Evolutionary conservation across 2,329 filamentous ascomycete genomes (phyloP), one percentile per base, ranked within the genome.

Genomic region (Clarireedia hainanense): DNA sequence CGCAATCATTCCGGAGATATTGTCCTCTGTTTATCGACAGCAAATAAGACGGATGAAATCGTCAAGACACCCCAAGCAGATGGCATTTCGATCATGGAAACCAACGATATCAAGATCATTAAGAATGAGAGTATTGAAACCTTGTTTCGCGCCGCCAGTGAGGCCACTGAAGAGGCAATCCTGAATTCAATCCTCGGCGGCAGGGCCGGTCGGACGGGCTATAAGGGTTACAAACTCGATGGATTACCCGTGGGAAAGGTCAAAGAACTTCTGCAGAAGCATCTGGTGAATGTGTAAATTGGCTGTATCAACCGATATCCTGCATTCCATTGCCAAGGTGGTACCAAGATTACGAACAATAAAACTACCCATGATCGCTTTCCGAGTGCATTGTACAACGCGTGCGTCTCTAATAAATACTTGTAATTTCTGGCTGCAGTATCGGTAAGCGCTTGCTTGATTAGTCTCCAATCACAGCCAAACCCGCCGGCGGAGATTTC

Each of bases 11-110:
- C 81, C 0, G 84, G 84, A 0, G 84, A 88, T 58, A 80, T 88
- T 57, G 85, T 86, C 65, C 71, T 88, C 2, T 83, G 84, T 4
- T 80, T 88, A 57, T 86, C 81, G 6, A 87, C 83, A 0, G 83
- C 74, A 5, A 81, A 78, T 57, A 63, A 55, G 36, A 56, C 66
- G 1, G 53, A 62, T 14, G 61, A 65, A 23, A 46, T 50, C 39
- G 59, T 62, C 6, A 56, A 66, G 43, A 65, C 63, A 6, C 59
- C 66, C 3, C 61, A 63, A 42, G 67, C 67, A 1, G 55, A 59
- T 6, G 62, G 62, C 2, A 53, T 67, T 20, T 55, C 49, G 5
- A 69, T 63, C 4, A 71, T 71, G 0, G 68, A 70, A 24, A 69
- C 75, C 4, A 73, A 81, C 39, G 70, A 65, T 0, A 70, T 80